These are phyloP conservation scores for Leccinum uliginosum DNA, from an alignment of 768 basidiomycete species.

Conservation along the genomic window DNA sequence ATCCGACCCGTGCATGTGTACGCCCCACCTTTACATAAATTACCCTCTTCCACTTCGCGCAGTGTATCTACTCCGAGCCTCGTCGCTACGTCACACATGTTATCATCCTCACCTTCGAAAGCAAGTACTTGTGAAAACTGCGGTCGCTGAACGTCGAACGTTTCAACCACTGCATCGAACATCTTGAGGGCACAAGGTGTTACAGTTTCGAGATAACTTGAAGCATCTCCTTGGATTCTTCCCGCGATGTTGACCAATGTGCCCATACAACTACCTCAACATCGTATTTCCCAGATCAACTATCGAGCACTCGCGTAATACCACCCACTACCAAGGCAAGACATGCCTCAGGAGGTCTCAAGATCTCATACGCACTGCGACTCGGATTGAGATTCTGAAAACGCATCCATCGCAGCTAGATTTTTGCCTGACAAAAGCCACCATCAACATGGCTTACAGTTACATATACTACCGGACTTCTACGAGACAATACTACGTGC, in stretches of 20 bases:
- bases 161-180: no score
- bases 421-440: neutral
- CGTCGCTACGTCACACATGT: neutral
- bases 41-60: neutral
- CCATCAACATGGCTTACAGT: neutral
- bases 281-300: neutral
- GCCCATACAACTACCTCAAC: no score
- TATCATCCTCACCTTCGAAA: neutral
- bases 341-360: no score
- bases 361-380: neutral
- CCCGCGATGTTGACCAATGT: neutral
- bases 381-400: neutral
- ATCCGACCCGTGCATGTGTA: neutral
- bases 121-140: neutral
- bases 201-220: no score
- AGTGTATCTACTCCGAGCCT: neutral
- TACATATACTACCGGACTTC: neutral
- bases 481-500: neutral
- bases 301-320: neutral
- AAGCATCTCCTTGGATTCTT: no score
- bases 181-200: no score
- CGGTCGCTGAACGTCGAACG: no score
- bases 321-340: no score
- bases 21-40: neutral
- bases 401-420: neutral